phyloP scores from a whole-genome alignment of 495 filamentous ascomycete species.

The Clavariopsis aquatica region DNA sequence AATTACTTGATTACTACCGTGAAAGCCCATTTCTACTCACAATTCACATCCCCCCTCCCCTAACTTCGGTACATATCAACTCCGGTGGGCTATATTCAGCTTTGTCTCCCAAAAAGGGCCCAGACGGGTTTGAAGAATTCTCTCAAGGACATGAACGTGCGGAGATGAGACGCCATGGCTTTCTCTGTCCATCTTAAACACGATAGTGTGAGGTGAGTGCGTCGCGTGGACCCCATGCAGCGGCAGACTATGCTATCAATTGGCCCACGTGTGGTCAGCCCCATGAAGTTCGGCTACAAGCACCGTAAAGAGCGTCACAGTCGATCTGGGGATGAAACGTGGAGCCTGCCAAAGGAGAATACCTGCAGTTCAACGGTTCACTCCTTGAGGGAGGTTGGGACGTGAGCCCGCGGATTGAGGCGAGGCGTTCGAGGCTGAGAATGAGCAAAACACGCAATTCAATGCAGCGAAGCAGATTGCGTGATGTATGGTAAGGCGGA shows the following conservation, averaged over 20 bases:
- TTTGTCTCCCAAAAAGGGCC: background rate
- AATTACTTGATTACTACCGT: too few species aligned
- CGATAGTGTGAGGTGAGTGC: background rate
- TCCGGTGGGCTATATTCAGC: background rate
- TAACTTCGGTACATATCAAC: background rate
- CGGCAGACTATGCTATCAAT: background rate
- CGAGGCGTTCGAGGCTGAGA: background rate
- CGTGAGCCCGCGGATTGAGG: background rate
- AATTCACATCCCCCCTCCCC: too few species aligned
- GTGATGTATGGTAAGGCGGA: too few species aligned
- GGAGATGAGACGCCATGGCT: background rate
- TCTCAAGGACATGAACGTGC: background rate
- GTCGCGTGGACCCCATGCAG: background rate
- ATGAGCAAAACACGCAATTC: too few species aligned
- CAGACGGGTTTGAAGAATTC: background rate
- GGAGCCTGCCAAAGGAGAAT: background rate
- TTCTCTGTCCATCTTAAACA: background rate
- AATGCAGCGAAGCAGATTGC: too few species aligned
- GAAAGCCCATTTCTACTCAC: too few species aligned
- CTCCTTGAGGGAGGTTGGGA: background rate
- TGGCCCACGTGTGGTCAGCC: background rate
- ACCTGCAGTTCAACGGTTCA: background rate
- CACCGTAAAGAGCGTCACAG: background rate
- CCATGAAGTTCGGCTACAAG: background rate
- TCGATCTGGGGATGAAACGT: background rate